Evolutionary conservation across 768 basidiomycete genomes (phyloP).

Genomic region (Pleurotus giganteus): DNA sequence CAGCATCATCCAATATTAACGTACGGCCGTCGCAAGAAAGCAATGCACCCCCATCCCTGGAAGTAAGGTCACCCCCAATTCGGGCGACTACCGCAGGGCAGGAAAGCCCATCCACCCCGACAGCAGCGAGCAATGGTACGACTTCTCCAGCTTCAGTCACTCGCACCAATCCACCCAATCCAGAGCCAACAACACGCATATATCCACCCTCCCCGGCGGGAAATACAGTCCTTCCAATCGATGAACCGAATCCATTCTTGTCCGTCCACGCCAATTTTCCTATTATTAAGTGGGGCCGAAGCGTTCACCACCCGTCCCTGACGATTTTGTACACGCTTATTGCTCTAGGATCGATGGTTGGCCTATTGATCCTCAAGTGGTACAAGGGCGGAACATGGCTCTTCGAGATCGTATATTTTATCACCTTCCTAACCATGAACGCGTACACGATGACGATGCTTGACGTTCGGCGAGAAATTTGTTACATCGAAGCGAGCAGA

Average conservation of each 20-base stretch:
- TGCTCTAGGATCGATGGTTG: conserved; percentile 1
- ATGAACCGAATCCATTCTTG: conserved; percentile 1
- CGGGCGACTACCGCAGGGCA: not conserved
- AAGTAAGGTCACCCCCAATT: not conserved
- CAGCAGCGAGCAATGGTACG: not conserved
- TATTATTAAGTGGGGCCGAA: conserved; percentile 6
- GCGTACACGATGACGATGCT: conserved; percentile 6
- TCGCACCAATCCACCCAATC: not conserved
- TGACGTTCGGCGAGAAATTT: conserved; percentile 3
- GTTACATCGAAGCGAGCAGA: conserved; percentile 4
- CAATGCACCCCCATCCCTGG: not conserved
- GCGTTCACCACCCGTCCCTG: conserved; percentile 7
- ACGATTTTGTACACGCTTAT: conserved; percentile 4
- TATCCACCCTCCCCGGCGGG: not conserved
- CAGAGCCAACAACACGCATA: not conserved
- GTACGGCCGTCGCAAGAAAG: not conserved
- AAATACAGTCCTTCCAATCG: not conserved
- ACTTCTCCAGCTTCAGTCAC: not conserved
- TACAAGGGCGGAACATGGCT: conserved; percentile 3
- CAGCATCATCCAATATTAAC: not conserved
- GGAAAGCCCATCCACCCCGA: not conserved
- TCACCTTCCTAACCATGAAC: not conserved
- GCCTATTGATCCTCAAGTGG: not conserved
- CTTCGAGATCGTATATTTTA: conserved; percentile 3
- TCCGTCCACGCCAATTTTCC: conserved; percentile 6